A percentile compares a stretch with the other conserved stretches of the same genome.
phyloP scores from a whole-genome alignment of 2,329 filamentous ascomycete genomes.

The Curvularia lunata region DNA sequence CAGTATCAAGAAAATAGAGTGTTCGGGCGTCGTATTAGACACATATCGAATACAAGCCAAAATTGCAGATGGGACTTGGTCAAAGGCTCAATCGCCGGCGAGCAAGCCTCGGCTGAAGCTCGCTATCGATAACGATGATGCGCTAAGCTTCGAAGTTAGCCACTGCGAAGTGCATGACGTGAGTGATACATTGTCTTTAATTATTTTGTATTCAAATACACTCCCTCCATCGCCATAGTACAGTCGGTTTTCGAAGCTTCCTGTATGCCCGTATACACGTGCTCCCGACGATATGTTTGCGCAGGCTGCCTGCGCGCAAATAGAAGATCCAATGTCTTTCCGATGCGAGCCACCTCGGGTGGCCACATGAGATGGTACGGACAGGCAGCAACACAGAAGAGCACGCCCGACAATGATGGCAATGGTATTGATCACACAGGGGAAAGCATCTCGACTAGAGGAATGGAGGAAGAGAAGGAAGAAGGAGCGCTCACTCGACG shows the following conservation, averaged over 20 bases:
- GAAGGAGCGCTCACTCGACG: constrained; percentile 65
- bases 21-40: not conserved
- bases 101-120: not conserved
- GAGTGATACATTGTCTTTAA: constrained; percentile 3
- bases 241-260: not conserved
- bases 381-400: constrained; percentile 27
- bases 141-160: constrained; percentile 15
- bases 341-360: constrained; percentile 14
- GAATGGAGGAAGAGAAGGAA: constrained; percentile 25
- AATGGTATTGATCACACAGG: constrained; percentile 25
- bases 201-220: not conserved
- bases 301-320: constrained; percentile 51
- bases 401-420: constrained; percentile 16
- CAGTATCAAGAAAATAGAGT: not conserved
- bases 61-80: not conserved
- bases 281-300: constrained; percentile 40
- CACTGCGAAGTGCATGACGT: constrained; percentile 20
- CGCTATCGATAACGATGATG: constrained; percentile 14
- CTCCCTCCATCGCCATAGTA: constrained; percentile 1
- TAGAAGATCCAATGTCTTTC: constrained; percentile 17
- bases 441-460: not conserved
- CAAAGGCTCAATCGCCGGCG: not conserved
- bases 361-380: constrained; percentile 30
- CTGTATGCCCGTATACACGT: constrained; percentile 41
- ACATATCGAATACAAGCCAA: not conserved